Conservation (phyloP, 1,284 basidiomycete genomes). For the Coniferiporia sulphurascens region DNA sequence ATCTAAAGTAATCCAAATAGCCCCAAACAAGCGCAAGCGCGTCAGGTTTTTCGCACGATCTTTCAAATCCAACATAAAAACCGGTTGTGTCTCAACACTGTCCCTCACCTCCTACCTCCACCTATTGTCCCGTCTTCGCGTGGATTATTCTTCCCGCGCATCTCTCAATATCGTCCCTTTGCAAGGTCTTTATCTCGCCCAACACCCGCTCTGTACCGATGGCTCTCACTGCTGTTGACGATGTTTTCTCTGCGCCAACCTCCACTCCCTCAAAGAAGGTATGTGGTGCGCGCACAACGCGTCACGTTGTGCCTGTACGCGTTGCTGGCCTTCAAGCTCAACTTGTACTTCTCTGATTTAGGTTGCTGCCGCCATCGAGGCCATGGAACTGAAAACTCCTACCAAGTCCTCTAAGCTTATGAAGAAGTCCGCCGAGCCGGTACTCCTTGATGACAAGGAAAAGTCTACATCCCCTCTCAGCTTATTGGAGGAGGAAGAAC, state of each 20-base stretch:
- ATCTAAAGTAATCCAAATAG: constrained; percentile 8
- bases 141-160: not conserved
- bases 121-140: not conserved
- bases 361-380: constrained; percentile 16
- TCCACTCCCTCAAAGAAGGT: constrained; percentile 21
- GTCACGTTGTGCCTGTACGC: constrained; percentile 2
- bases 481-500: constrained; percentile 28
- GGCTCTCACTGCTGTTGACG: constrained; percentile 15
- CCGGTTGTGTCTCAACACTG: not conserved
- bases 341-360: not conserved
- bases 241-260: constrained; percentile 19
- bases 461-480: constrained; percentile 17
- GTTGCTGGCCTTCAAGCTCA: not conserved
- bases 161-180: not conserved
- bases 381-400: constrained; percentile 17
- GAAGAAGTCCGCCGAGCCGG: constrained; percentile 5
- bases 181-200: not conserved
- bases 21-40: constrained; percentile 13
- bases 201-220: constrained; percentile 5
- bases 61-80: not conserved
- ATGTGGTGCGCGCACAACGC: constrained; percentile 1
- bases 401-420: constrained; percentile 4
- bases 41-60: constrained; percentile 13
- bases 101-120: constrained; percentile 4
- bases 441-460: constrained; percentile 14